Percentiles rank a stretch among this genome's conserved stretches.
phyloP scores from a whole-genome alignment of 306 rosid species.

The Cucumis sativus region Cucumber_9930_V3 NC_026660.2:5338001-5338500 shows the following conservation, averaged over 20 bases:
- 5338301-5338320: neutral
- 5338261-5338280: neutral
- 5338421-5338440: too few species aligned
- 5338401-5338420: too few species aligned
- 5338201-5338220: neutral
- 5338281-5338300: neutral
- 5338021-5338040: neutral
- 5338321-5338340: neutral
- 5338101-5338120: neutral
- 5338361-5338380: neutral
- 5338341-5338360: neutral
- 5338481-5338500: too few species aligned
- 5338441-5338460: too few species aligned
- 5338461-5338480: too few species aligned
- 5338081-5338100: neutral
- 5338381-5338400: too few species aligned
- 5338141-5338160: neutral
- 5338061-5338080: neutral
- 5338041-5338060: neutral
- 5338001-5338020: neutral
- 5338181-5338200: neutral
- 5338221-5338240: neutral
- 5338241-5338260: neutral
- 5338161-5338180: neutral
- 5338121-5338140: slow-evolving; percentile 3